phyloP scores from a whole-genome alignment of 495 filamentous ascomycete genomes.

The Lentithecium fluviatile region DNA sequence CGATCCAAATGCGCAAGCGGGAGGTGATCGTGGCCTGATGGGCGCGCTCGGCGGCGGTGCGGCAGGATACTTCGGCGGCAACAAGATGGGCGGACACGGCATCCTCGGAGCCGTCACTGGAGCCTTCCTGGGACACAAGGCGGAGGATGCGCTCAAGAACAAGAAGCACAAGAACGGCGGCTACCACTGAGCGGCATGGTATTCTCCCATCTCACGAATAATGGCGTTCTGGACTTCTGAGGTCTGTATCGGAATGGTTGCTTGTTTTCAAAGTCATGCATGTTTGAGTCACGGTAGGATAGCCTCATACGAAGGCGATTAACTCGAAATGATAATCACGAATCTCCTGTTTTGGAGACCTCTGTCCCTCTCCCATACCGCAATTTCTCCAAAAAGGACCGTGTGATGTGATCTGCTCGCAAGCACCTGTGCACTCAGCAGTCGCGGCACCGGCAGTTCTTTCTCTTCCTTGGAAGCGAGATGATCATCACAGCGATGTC shows the following conservation, averaged over 20 bases:
- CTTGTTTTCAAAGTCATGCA: background rate
- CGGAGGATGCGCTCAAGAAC: slow-evolving; percentile 44
- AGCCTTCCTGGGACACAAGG: slow-evolving; percentile 43
- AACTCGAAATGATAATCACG: slow-evolving; percentile 6
- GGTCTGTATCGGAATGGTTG: background rate
- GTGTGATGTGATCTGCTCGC: background rate
- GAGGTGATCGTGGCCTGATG: slow-evolving; percentile 43
- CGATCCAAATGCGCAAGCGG: slow-evolving; percentile 34
- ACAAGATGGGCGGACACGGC: slow-evolving; percentile 41
- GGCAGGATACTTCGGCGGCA: slow-evolving; percentile 41
- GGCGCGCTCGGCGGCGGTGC: slow-evolving; percentile 41
- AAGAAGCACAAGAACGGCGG: slow-evolving; percentile 29
- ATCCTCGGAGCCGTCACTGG: slow-evolving; percentile 40
- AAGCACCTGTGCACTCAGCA: background rate
- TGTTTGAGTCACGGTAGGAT: background rate
- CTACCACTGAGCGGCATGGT: slow-evolving; percentile 11
- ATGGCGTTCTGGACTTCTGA: slow-evolving; percentile 7
- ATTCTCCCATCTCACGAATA: background rate
- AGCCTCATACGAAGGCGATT: background rate
- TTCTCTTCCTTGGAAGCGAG: background rate
- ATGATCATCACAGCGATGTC: slow-evolving; percentile 4
- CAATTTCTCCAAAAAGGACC: no score
- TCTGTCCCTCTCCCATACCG: no score
- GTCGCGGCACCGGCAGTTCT: background rate
- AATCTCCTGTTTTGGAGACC: background rate